Percentiles rank a stretch among this genome's conserved stretches.
These are phyloP conservation scores for Leccinum incarnatum DNA, from an alignment of 768 basidiomycete genomes.

Conservation along the genomic window DNA sequence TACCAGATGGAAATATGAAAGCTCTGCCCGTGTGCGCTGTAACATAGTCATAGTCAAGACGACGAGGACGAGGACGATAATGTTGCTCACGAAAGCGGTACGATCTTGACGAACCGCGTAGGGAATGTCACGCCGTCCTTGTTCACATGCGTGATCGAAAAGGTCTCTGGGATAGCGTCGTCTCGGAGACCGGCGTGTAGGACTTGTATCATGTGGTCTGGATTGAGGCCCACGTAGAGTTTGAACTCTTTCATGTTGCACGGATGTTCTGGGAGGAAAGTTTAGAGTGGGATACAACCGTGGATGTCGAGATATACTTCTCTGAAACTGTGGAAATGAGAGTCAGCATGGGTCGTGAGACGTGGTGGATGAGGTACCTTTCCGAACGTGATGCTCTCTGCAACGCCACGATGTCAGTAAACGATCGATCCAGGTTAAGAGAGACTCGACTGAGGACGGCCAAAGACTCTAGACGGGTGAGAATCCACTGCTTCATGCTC, in stretches of 20 bases:
- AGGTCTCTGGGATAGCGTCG: conserved; percentile 61
- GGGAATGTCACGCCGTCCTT: conserved; percentile 56
- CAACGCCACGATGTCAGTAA: conserved; percentile 6
- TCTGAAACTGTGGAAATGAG: conserved; percentile 19
- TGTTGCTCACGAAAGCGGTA: conserved; percentile 66
- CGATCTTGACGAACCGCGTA: conserved; percentile 68
- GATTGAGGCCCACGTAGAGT: conserved; percentile 59
- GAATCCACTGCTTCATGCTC: conserved; percentile 65
- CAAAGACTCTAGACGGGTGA: conserved; percentile 58
- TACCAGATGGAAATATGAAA: conserved; percentile 84
- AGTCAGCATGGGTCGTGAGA: not conserved
- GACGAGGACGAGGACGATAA: not conserved
- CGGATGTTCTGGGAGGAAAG: conserved; percentile 58
- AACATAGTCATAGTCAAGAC: not conserved
- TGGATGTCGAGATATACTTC: conserved; percentile 21
- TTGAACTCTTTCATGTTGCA: conserved; percentile 87
- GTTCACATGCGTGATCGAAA: conserved; percentile 56
- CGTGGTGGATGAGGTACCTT: conserved; percentile 47
- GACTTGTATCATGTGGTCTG: conserved; percentile 68
- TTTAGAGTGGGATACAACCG: not conserved
- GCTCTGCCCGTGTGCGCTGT: conserved; percentile 65
- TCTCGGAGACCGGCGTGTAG: conserved; percentile 65
- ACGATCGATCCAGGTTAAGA: not conserved
- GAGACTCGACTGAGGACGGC: conserved; percentile 63
- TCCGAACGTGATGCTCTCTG: conserved; percentile 76